phyloP scores from a whole-genome alignment of 768 basidiomycete species.

The Leccinum variicolor region DNA sequence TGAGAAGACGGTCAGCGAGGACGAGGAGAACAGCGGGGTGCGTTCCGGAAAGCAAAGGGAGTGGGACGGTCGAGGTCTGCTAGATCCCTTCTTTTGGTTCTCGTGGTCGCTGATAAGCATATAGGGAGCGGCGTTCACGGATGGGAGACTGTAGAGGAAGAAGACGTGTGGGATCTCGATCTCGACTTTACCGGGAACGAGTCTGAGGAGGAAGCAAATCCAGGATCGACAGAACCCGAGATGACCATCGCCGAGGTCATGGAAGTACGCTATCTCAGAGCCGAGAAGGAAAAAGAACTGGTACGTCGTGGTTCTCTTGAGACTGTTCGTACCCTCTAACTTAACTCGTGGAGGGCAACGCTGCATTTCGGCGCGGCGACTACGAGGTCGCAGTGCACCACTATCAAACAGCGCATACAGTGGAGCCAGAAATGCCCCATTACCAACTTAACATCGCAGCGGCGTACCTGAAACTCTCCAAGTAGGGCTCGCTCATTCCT shows the following conservation, averaged over 20 bases:
- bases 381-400: conserved; percentile 51
- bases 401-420: conserved; percentile 58
- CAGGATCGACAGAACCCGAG: conserved; percentile 25
- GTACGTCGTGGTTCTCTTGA: conserved; percentile 33
- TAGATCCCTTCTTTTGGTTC: not conserved
- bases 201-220: conserved; percentile 47
- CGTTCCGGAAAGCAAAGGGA: conserved; percentile 66
- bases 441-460: conserved; percentile 78
- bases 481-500: conserved; percentile 37
- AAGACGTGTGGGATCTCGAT: conserved; percentile 73
- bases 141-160: conserved; percentile 74
- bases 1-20: conserved; percentile 66
- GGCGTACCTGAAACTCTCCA: conserved; percentile 64
- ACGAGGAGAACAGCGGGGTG: conserved; percentile 59
- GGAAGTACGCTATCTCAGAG: conserved; percentile 69
- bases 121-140: conserved; percentile 59
- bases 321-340: conserved; percentile 1
- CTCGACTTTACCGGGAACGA: conserved; percentile 61
- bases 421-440: conserved; percentile 71
- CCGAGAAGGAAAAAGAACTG: conserved; percentile 69
- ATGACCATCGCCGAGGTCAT: conserved; percentile 74
- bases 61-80: conserved; percentile 68
- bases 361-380: conserved; percentile 62
- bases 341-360: conserved; percentile 52
- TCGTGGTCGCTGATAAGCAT: not conserved